Evolutionary conservation across 225 moss, liverwort and hornwort genomes (phyloP), one percentile per base, ranked within the genome.

Genomic region (Physcomitrellopsis africana): DNA sequence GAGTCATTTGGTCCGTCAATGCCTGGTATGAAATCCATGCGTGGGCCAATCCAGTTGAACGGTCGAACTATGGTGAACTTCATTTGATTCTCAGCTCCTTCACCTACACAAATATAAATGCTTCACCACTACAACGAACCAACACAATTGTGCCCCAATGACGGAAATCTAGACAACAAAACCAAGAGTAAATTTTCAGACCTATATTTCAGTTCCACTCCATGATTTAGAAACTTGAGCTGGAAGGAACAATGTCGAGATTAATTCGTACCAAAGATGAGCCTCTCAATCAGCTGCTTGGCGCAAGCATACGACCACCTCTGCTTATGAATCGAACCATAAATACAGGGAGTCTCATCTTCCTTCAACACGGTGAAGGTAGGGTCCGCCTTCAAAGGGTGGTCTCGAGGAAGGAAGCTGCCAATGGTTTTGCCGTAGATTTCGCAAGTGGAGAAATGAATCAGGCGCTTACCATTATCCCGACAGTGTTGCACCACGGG

Each of bases 21-120:
- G 13, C 87, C 87, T n/a, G 87, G 87, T 71, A 87, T 87, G 68
- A 84, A 87, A 58, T 84, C 87, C 87, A 87, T 87, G 43, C 84
- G 81, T 13, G 87, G 84, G 24, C 87, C 87, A 54, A 87, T 87
- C 87, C 87, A 84, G 72, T 87, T 87, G 55, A 87, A 84, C 22
- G 87, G 87, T 58, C 84, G 77, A 18, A 87, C 87, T 42, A 84
- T 81, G n/a, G 84, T 76, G 24, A 84, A 84, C 12, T 76, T 63
- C 24, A 87, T 67, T 42, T 72, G 84, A 67, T 87, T 87, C 72
- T 87, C 87, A 76, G 79, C 84, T 56, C 84, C 76, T 57, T 87
- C 84, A 60, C 81, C 87, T 84, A 76, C 70, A 65, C 73, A 53
- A 42, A 15, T 1, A 53, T 16, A 2, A 22, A 64, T 5, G 5